Conservation (phyloP, 495 filamentous ascomycete species). For the Neurospora sublineolata region DNA sequence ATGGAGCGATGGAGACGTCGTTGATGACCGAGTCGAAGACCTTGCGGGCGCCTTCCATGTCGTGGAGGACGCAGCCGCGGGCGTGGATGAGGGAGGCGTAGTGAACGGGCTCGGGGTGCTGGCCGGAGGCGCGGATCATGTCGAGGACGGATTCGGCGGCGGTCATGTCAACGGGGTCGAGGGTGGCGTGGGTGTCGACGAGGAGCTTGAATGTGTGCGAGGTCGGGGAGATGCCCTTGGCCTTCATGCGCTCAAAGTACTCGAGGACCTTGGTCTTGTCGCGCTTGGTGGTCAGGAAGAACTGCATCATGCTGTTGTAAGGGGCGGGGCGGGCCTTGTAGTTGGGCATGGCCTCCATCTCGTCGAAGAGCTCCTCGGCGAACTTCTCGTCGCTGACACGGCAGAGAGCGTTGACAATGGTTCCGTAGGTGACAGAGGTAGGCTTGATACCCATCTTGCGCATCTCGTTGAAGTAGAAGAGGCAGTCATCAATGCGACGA, state of each 20-base stretch:
- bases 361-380: conserved; percentile 94
- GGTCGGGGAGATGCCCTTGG: conserved; percentile 78
- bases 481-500: conserved; percentile 91
- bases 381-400: conserved; percentile 96
- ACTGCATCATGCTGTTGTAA: conserved; percentile 98
- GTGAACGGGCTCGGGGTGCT: conserved; percentile 79
- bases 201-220: conserved; percentile 96
- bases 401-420: conserved; percentile 93
- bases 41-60: conserved; percentile 68
- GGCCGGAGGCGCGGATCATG: conserved; percentile 60
- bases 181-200: conserved; percentile 86
- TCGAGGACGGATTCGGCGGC: conserved; percentile 80
- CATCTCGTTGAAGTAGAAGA: conserved; percentile 98
- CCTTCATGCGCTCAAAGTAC: conserved; percentile 90
- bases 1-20: conserved; percentile 49
- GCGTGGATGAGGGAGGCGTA: conserved; percentile 93
- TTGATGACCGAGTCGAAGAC: conserved; percentile 72
- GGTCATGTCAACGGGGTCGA: conserved; percentile 83
- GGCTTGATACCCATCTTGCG: conserved; percentile 82
- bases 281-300: conserved; percentile 94
- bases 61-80: conserved; percentile 86
- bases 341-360: conserved; percentile 98
- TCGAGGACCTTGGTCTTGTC: conserved; percentile 88
- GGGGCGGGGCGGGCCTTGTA: conserved; percentile 95
- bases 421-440: conserved; percentile 95